Percentiles rank a stretch among this genome's conserved stretches.
These are phyloP conservation scores for Mycena indigotica DNA, from an alignment of 768 basidiomycete genomes.

Conservation along the genomic window DNA sequence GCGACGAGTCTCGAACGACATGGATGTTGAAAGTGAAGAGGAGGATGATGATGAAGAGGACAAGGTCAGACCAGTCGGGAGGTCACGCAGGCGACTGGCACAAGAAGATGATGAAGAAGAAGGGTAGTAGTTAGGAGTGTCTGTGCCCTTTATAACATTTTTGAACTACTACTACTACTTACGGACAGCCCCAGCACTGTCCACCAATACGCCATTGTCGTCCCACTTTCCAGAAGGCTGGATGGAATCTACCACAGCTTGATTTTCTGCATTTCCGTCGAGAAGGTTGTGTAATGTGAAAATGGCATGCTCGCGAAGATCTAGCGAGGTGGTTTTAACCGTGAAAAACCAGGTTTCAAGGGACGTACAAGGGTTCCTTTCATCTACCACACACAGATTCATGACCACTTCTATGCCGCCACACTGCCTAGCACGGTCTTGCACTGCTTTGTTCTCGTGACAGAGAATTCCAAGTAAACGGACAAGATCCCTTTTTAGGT, in stretches of 20 bases:
- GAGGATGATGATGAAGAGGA: conserved; percentile 76
- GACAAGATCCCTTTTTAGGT: conserved; percentile 89
- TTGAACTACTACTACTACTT: conserved; percentile 28
- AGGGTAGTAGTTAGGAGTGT: conserved; percentile 20
- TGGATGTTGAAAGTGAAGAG: conserved; percentile 78
- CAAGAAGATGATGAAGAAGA: conserved; percentile 62
- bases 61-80: conserved; percentile 58
- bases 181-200: conserved; percentile 37
- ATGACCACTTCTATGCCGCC: conserved; percentile 82
- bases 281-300: conserved; percentile 81
- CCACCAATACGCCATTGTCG: conserved; percentile 53
- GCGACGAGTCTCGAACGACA: conserved; percentile 46
- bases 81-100: conserved; percentile 58
- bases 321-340: conserved; percentile 40
- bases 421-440: conserved; percentile 70
- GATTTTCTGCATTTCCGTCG: conserved; percentile 75
- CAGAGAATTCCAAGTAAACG: conserved; percentile 80
- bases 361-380: conserved; percentile 86
- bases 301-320: conserved; percentile 90
- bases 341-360: conserved; percentile 13
- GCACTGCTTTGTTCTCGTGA: conserved; percentile 62
- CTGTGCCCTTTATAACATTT: conserved; percentile 13
- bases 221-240: conserved; percentile 64
- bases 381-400: conserved; percentile 88
- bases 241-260: conserved; percentile 74